Conservation (phyloP, 768 basidiomycete species). For the Tricholoma terreum region DNA sequence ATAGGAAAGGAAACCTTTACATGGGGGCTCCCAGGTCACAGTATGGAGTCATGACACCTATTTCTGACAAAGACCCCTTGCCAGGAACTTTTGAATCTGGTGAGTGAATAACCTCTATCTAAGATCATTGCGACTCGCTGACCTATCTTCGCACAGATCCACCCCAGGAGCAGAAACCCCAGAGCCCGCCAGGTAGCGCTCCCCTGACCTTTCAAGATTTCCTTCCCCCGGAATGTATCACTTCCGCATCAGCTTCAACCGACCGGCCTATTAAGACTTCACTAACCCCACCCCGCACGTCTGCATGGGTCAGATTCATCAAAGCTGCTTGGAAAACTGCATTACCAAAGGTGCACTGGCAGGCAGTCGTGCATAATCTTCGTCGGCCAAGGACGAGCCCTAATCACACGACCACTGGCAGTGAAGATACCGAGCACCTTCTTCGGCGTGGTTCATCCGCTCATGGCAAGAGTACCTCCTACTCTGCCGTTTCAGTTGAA, state of each 20-base stretch:
- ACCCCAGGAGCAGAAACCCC: background rate
- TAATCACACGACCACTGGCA: conserved; percentile 18
- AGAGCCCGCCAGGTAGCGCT: background rate
- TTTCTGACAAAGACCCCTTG: conserved; percentile 19
- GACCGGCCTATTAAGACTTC: conserved; percentile 3
- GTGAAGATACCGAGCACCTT: conserved; percentile 11
- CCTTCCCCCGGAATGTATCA: conserved; percentile 43
- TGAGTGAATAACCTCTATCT: conserved; percentile 2
- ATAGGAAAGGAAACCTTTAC: conserved; percentile 43
- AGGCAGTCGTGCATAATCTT: conserved; percentile 32
- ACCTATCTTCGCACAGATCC: conserved; percentile 3
- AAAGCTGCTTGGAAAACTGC: conserved; percentile 32
- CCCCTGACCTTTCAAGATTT: conserved; percentile 45
- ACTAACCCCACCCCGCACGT: background rate
- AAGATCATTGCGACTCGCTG: no score
- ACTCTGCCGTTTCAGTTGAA: conserved; percentile 6
- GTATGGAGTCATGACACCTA: conserved; percentile 42
- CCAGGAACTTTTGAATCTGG: conserved; percentile 26
- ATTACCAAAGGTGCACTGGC: conserved; percentile 42
- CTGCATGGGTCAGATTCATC: conserved; percentile 19
- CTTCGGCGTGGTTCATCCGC: conserved; percentile 4
- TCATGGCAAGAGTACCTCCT: conserved; percentile 7
- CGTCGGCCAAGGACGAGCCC: conserved; percentile 39
- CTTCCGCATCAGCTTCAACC: conserved; percentile 31
- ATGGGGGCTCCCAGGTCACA: conserved; percentile 40